phyloP scores from a whole-genome alignment of 2,329 filamentous ascomycete genomes.

The Penicillium sp. region DNA sequence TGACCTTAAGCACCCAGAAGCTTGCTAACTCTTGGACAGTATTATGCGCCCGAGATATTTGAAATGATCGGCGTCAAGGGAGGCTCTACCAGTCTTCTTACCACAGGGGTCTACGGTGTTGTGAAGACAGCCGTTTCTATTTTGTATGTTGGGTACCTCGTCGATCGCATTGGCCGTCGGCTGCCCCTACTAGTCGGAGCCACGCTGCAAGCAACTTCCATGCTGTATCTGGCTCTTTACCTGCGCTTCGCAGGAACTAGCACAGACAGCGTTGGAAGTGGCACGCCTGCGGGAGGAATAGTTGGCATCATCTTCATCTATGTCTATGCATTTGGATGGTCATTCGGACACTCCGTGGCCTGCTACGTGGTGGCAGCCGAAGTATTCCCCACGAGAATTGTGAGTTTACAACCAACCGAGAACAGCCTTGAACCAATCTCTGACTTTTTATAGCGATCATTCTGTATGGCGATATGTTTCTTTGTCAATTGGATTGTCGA shows the following conservation, averaged over 20 bases:
- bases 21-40: conserved; percentile 17
- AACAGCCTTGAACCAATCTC: not conserved
- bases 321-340: conserved; percentile 35
- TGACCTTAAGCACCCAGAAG: not conserved
- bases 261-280: conserved; percentile 26
- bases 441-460: conserved; percentile 21
- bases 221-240: conserved; percentile 37
- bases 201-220: conserved; percentile 30
- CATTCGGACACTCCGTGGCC: conserved; percentile 30
- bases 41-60: conserved; percentile 45
- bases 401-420: not conserved
- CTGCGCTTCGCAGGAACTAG: conserved; percentile 36
- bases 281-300: conserved; percentile 43
- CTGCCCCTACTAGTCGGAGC: conserved; percentile 34
- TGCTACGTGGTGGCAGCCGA: conserved; percentile 32
- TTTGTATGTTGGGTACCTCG: conserved; percentile 35
- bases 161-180: conserved; percentile 36
- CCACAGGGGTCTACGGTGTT: conserved; percentile 41
- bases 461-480: conserved; percentile 32
- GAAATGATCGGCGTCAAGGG: conserved; percentile 40
- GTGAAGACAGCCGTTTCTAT: conserved; percentile 36
- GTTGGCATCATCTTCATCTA: conserved; percentile 42
- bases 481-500: conserved; percentile 35
- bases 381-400: conserved; percentile 32
- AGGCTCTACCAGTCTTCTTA: conserved; percentile 36